These are phyloP conservation scores for Peronospora farinosa DNA, from an alignment of 352 stramenopile genomes.

Conservation along the genomic window DNA sequence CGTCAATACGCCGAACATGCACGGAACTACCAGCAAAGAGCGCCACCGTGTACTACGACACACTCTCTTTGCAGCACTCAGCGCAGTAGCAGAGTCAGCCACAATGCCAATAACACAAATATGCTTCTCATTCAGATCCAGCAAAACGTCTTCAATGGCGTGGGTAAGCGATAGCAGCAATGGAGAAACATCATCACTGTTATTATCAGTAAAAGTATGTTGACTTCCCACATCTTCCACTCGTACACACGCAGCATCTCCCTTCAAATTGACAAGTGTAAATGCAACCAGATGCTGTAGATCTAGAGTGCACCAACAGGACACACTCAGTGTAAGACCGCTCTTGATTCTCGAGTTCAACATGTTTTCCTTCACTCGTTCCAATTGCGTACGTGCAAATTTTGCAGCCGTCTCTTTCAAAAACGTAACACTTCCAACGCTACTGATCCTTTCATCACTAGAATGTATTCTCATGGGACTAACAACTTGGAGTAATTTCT, in stretches of 20 bases:
- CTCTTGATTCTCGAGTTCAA: constrained; percentile 77
- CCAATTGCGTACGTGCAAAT: constrained; percentile 47
- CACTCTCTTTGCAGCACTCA: constrained; percentile 52
- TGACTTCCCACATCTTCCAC: constrained; percentile 48
- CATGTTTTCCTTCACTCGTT: constrained; percentile 78
- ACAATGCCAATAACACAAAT: constrained; percentile 75
- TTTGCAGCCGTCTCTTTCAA: constrained; percentile 32
- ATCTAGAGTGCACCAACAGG: constrained; percentile 59
- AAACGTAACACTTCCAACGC: constrained; percentile 30
- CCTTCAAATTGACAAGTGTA: constrained; percentile 72
- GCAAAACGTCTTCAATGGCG: constrained; percentile 54
- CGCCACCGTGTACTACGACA: constrained; percentile 33
- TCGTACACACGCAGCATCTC: constrained; percentile 57
- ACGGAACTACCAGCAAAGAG: constrained; percentile 61
- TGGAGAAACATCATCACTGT: constrained; percentile 8
- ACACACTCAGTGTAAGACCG: constrained; percentile 68
- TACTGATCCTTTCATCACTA: constrained; percentile 10
- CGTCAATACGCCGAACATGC: constrained; percentile 47
- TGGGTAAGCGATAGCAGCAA: constrained; percentile 26
- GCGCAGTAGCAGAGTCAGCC: constrained; percentile 49
- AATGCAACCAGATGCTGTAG: constrained; percentile 67
- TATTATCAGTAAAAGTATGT: constrained; percentile 12
- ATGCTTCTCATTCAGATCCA: constrained; percentile 41
- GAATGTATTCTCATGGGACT: constrained; percentile 10
- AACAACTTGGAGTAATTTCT: constrained; percentile 32